Evolutionary conservation across 2,329 filamentous ascomycete genomes (phyloP).

Genomic region (Shiraia bambusicola): DNA sequence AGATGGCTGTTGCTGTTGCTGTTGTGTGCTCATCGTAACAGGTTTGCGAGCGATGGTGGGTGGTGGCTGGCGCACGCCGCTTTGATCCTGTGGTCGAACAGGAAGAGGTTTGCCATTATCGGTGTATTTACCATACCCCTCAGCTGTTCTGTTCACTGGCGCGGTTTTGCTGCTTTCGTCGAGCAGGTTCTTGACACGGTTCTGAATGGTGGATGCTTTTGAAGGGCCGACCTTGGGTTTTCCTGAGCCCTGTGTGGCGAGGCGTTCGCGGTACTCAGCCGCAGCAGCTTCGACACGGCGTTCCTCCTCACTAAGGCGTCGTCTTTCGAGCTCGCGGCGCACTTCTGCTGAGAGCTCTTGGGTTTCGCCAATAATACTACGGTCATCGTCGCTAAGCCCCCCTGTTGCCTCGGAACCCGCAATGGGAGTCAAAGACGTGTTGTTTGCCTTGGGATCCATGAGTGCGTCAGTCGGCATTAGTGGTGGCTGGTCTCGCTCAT

Average conservation of each 20-base stretch:
- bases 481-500: conserved; percentile 30
- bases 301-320: conserved; percentile 82
- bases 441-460: conserved; percentile 22
- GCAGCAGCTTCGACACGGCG: conserved; percentile 84
- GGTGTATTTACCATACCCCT: conserved; percentile 88
- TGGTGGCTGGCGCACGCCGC: conserved; percentile 22
- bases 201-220: conserved; percentile 83
- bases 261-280: conserved; percentile 78
- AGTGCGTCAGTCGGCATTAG: conserved; percentile 29
- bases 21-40: conserved; percentile 32
- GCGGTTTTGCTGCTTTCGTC: conserved; percentile 66
- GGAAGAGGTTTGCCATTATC: conserved; percentile 45
- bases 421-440: conserved; percentile 60
- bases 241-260: conserved; percentile 62
- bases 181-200: conserved; percentile 81
- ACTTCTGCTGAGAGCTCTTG: conserved; percentile 82
- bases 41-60: conserved; percentile 51
- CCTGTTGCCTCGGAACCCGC: conserved; percentile 74
- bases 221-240: conserved; percentile 51
- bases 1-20: not conserved
- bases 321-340: conserved; percentile 83
- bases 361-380: conserved; percentile 62
- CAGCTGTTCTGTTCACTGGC: conserved; percentile 68
- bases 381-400: conserved; percentile 67
- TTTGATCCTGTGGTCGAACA: conserved; percentile 32